phyloP scores from a whole-genome alignment of 495 filamentous ascomycete species.

The Penicillium ochrochloron region DNA sequence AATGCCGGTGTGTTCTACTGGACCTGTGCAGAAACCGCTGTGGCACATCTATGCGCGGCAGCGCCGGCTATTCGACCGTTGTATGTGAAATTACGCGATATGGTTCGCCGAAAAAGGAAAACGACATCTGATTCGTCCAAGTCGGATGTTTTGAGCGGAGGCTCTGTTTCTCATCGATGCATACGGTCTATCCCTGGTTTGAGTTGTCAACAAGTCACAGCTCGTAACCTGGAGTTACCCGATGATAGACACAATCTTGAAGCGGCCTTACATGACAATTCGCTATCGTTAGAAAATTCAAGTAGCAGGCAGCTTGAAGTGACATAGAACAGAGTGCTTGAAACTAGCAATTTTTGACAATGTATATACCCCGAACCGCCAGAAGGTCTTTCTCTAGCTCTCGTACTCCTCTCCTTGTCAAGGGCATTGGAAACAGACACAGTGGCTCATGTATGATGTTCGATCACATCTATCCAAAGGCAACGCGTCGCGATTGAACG shows the following conservation, averaged over 20 bases:
- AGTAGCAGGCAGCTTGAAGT: background rate
- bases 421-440: background rate
- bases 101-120: background rate
- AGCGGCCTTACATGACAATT: background rate
- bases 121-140: background rate
- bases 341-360: background rate
- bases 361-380: background rate
- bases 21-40: constrained; percentile 19
- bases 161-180: background rate
- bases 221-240: too few species aligned
- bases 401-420: background rate
- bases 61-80: constrained; percentile 20
- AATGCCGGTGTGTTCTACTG: constrained; percentile 15
- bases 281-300: background rate
- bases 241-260: background rate
- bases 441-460: background rate
- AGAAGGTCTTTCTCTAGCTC: background rate
- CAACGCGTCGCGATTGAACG: background rate
- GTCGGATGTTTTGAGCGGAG: background rate
- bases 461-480: background rate
- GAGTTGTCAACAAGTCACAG: background rate
- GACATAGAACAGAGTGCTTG: background rate
- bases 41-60: constrained; percentile 20
- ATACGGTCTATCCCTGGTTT: background rate
- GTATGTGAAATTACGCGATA: constrained; percentile 13